Conservation (phyloP, 2,329 filamentous ascomycete species). For the Stemphylium vesicarium region DNA sequence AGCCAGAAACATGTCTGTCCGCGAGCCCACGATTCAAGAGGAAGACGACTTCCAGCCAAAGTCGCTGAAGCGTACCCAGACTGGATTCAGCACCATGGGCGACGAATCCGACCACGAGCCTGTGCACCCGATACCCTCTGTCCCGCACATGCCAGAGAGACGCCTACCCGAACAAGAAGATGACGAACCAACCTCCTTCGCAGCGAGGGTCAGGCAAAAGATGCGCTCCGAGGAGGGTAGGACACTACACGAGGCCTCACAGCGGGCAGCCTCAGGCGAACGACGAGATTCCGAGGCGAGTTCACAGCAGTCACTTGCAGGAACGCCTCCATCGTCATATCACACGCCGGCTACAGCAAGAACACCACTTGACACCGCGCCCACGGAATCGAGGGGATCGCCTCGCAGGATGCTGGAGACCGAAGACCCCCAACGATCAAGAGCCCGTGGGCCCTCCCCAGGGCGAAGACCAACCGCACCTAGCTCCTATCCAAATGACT, state of each 20-base stretch:
- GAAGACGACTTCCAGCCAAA: constrained; percentile 61
- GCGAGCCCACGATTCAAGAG: constrained; percentile 44
- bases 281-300: constrained; percentile 43
- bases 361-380: constrained; percentile 30
- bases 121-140: constrained; percentile 52
- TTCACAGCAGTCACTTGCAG: constrained; percentile 27
- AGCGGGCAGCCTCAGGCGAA: constrained; percentile 29
- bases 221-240: constrained; percentile 61
- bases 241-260: constrained; percentile 55
- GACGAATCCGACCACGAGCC: constrained; percentile 42
- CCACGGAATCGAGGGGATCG: constrained; percentile 17
- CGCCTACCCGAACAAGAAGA: constrained; percentile 25
- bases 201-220: constrained; percentile 55
- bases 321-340: constrained; percentile 35
- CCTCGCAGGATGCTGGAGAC: constrained; percentile 24
- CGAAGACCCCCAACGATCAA: constrained; percentile 41
- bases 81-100: constrained; percentile 52
- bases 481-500: constrained; percentile 33
- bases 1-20: constrained; percentile 29
- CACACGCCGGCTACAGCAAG: constrained; percentile 23
- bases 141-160: constrained; percentile 40
- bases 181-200: constrained; percentile 52
- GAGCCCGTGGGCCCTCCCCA: constrained; percentile 39
- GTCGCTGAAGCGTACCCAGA: constrained; percentile 64
- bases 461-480: constrained; percentile 35